These are phyloP conservation scores for Cutaneotrichosporon arboriforme DNA, from an alignment of 1,284 basidiomycete species.

Conservation along the genomic window DNA sequence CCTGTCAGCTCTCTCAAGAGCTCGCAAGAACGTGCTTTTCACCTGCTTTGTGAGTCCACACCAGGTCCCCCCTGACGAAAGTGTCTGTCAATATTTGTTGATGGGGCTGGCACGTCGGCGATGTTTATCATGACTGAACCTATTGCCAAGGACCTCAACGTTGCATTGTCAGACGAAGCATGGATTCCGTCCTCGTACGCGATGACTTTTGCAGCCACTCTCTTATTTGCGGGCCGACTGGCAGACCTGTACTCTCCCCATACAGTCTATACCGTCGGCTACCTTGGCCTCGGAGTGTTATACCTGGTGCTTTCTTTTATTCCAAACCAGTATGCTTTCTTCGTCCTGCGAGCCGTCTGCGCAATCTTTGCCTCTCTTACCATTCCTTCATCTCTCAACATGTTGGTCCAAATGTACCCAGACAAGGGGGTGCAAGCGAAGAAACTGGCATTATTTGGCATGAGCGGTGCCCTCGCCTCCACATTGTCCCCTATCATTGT, in stretches of 20 bases:
- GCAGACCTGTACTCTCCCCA: constrained; percentile 42
- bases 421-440: constrained; percentile 36
- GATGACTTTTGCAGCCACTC: constrained; percentile 31
- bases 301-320: constrained; percentile 46
- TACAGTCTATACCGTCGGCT: constrained; percentile 38
- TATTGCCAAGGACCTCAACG: constrained; percentile 34
- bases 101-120: constrained; percentile 36
- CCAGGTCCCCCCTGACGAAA: not conserved
- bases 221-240: constrained; percentile 39
- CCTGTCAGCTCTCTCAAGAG: not conserved
- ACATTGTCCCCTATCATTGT: constrained; percentile 31
- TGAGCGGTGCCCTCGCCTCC: constrained; percentile 38
- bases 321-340: constrained; percentile 43
- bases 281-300: constrained; percentile 38
- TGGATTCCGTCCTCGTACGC: constrained; percentile 41
- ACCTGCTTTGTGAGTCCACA: not conserved
- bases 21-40: not conserved
- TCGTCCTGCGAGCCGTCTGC: constrained; percentile 41
- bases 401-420: constrained; percentile 45
- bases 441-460: constrained; percentile 42
- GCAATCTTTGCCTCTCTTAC: constrained; percentile 41
- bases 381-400: constrained; percentile 42
- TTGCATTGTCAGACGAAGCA: constrained; percentile 27
- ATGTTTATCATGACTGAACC: constrained; percentile 43
- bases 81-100: constrained; percentile 32